Percentiles rank a stretch among this genome's conserved stretches.
phyloP scores from a whole-genome alignment of 2,329 filamentous ascomycete species.

The Hypoxylon sp. region DNA sequence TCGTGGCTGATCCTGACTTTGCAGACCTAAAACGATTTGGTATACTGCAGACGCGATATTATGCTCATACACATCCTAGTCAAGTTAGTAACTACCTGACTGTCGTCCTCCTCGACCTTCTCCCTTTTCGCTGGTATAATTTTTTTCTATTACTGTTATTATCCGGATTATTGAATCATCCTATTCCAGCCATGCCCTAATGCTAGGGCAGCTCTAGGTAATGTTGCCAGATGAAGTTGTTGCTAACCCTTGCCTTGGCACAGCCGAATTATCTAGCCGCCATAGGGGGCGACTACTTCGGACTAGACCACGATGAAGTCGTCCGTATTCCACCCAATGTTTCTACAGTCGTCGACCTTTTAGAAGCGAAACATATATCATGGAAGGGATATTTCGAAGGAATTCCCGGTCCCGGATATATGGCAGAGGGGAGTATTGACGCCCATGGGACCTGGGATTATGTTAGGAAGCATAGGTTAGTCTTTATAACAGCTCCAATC shows the following conservation, averaged over 20 bases:
- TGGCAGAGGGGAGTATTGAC: slow-evolving; percentile 59
- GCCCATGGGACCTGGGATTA: slow-evolving; percentile 55
- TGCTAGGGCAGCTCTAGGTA: too few relatives aligned
- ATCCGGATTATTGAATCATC: not conserved
- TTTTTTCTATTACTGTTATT: not conserved
- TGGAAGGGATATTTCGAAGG: slow-evolving; percentile 66
- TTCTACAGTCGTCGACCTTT: slow-evolving; percentile 63
- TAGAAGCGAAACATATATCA: slow-evolving; percentile 59
- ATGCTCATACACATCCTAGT: slow-evolving; percentile 61
- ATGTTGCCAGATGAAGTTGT: too few relatives aligned
- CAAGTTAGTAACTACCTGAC: slow-evolving; percentile 41
- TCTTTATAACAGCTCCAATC: not conserved
- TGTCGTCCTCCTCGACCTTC: too few relatives aligned
- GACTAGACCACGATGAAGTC: slow-evolving; percentile 62
- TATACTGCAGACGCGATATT: slow-evolving; percentile 62
- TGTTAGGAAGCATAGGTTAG: slow-evolving; percentile 61
- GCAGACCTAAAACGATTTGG: slow-evolving; percentile 60
- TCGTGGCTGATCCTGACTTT: slow-evolving; percentile 59
- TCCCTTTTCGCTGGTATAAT: not conserved
- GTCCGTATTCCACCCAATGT: slow-evolving; percentile 62
- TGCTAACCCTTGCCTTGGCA: too few relatives aligned
- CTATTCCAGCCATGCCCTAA: not conserved
- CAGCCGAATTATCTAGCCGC: slow-evolving; percentile 65
- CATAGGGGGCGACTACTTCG: slow-evolving; percentile 64
- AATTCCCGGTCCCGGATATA: slow-evolving; percentile 62